Base-by-base conservation (phyloP, 2,329 filamentous ascomycete species). In the Mycogone perniciosa region DNA sequence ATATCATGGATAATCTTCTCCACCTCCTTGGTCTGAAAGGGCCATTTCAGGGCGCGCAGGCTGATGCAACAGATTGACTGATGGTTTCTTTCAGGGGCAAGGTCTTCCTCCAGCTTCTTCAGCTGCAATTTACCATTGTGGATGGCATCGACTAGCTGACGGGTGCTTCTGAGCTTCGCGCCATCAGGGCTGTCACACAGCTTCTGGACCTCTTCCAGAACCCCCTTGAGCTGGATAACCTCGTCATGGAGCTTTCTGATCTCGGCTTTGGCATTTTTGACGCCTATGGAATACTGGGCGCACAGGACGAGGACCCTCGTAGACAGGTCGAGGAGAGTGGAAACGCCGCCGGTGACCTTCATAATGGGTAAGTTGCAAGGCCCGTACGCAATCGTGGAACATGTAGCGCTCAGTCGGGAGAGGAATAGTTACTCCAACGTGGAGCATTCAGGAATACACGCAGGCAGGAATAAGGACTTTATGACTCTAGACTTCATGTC, bases 21-120 rank as follows among this genome's bases (percentile, higher is more conserved):
- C 39, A 70, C 60, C 41, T 71, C 60, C 39, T 66, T 63, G 39
- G 61, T 68, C 31, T 61, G 57, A 39, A 71, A 66, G 4, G 67
- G 69, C 69, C 67, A 72, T 57, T 65, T 71, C 10, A 72, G 57
- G 40, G 66, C 61, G 51, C 64, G 62, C 7, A 67, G 30, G 31
- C 67, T 61, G 43, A 64, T 44, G 11, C 57, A 56, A 29, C 56
- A 61, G 62, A 69, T 69, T 1, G 53, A 42, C 47, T 64, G 66
- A 6, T 60, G 54, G 5, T 20, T 44, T 20, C 46, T 59, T 6
- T 52, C 6, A 33, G 52, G 51, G 7, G 30, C 29, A 10, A 53
- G 44, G 2, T 8, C 8, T 4, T 51, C 13, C 13, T 38, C 40
- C 7, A 55, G 20, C 10, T 46, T 34, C 4, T 35, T 10, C 1